Evolutionary conservation across 169 alveolate genomes (phyloP), one percentile per base, ranked within the genome.

Genomic region (Babesia sp.): DNA sequence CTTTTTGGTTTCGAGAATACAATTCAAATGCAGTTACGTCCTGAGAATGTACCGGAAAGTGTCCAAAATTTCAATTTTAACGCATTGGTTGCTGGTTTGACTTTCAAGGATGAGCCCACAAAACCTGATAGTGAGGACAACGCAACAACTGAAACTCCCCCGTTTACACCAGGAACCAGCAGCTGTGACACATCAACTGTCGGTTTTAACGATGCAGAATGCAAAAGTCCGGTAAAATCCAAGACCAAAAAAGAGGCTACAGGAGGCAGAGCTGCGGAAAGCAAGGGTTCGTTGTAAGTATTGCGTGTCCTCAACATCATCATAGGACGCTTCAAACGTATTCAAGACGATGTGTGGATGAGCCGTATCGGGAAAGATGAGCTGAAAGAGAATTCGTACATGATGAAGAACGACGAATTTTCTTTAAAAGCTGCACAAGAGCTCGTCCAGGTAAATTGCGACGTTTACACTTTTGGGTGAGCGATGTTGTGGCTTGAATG

Each of bases 391-490:
- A 78, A 78, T 48, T 66, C 86, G 11, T 78, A 69, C 45, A 68
- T 20, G 54, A 58, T 57, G 69, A 78, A 70, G 75, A 41, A 57
- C 24, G 86, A 78, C 39, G 55, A 67, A 22, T 78, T 78, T 36
- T 71, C 70, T 14, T 34, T 45, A 20, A 78, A 78, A 57, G 86
- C 81, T 39, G 86, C 86, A 9, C 78, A 78, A 34, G 80, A 78
- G 66, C 55, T 78, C 12, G 59, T 66, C 11, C 70, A 56, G 59
- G 74, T 46, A 64, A 55, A 11, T 14, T 12, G 11, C n/a, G n/a
- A n/a, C 50, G 11, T 41, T 41, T 16, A 41, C n/a, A n/a, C n/a
- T n/a, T n/a, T n/a, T n/a, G n/a, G n/a, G n/a, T n/a, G n/a, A n/a
- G n/a, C n/a, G n/a, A n/a, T n/a, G n/a, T n/a, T n/a, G n/a, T n/a